Evolutionary conservation across 495 filamentous ascomycete genomes (phyloP).

Genomic region (Cryomyces minteri): DNA sequence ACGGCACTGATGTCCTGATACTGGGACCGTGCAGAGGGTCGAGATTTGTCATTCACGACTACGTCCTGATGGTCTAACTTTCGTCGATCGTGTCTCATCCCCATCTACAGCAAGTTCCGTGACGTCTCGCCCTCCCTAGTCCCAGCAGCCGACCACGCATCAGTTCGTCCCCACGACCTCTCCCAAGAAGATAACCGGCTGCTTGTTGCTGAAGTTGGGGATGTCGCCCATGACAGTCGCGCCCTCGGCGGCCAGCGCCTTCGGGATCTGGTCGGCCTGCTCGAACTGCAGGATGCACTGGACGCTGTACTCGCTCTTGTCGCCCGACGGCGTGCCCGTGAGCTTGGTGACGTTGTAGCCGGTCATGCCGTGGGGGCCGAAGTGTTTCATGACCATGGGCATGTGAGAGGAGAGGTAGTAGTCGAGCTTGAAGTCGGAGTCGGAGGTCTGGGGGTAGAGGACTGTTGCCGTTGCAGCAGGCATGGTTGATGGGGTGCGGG

Average conservation of each 20-base stretch:
- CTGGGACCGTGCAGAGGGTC: too few relatives aligned
- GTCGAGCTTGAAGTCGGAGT: slow-evolving; percentile 12
- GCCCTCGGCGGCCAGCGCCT: slow-evolving; percentile 1
- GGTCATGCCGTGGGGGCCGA: slow-evolving; percentile 5
- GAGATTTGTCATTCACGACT: too few relatives aligned
- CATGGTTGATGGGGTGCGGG: slow-evolving; percentile 3
- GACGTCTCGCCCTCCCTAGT: background rate
- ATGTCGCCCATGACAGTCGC: slow-evolving; percentile 8
- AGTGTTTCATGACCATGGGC: slow-evolving; percentile 4
- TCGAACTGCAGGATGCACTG: slow-evolving; percentile 8
- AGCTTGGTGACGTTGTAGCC: slow-evolving; percentile 10
- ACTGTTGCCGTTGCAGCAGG: slow-evolving; percentile 7
- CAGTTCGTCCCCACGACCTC: slow-evolving; percentile 1
- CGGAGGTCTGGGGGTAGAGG: slow-evolving; percentile 10
- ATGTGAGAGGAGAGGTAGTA: slow-evolving; percentile 14
- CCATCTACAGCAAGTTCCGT: too few relatives aligned
- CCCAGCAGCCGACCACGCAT: background rate
- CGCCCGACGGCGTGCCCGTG: background rate
- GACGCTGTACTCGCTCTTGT: slow-evolving; percentile 5
- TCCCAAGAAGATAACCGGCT: slow-evolving; percentile 7
- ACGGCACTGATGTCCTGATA: too few relatives aligned
- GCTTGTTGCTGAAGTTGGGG: slow-evolving; percentile 11
- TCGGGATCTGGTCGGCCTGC: slow-evolving; percentile 6
- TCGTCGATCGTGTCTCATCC: too few relatives aligned
- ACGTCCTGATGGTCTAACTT: too few relatives aligned